Evolutionary conservation across 768 basidiomycete species (phyloP).

Genomic region (Solioccasus polychromus): DNA sequence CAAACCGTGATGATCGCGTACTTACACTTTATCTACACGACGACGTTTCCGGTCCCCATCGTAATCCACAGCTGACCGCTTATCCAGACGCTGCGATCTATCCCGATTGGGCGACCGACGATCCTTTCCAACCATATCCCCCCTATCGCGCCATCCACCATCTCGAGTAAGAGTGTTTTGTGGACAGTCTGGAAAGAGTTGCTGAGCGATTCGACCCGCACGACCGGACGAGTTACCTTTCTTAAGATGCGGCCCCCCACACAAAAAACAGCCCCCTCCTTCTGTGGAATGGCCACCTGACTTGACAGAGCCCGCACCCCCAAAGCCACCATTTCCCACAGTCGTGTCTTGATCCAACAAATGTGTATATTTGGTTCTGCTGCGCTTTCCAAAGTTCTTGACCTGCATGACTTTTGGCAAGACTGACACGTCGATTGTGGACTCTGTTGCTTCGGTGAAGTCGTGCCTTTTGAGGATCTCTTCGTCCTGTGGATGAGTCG

Average conservation of each 20-base stretch:
- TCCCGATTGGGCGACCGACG: conserved; percentile 24
- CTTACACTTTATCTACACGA: conserved; percentile 47
- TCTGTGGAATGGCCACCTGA: conserved; percentile 54
- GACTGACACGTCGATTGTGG: conserved; percentile 81
- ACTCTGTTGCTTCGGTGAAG: conserved; percentile 86
- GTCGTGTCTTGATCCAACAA: conserved; percentile 94
- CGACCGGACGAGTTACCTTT: conserved; percentile 53
- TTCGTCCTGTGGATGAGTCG: conserved; percentile 58
- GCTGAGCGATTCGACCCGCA: conserved; percentile 6
- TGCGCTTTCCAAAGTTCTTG: conserved; percentile 88
- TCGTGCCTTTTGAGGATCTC: conserved; percentile 83
- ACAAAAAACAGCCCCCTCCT: conserved; percentile 81
- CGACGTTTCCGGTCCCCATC: conserved; percentile 47
- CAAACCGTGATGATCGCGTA: no score
- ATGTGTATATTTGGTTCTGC: conserved; percentile 95
- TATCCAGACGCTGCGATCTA: conserved; percentile 22
- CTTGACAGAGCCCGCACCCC: conserved; percentile 52
- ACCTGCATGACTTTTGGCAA: conserved; percentile 98
- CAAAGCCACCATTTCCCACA: conserved; percentile 56
- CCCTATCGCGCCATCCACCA: conserved; percentile 39
- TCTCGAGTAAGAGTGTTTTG: conserved; percentile 41
- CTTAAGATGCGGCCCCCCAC: conserved; percentile 92
- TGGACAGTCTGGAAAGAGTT: conserved; percentile 43
- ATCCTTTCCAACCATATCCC: conserved; percentile 19
- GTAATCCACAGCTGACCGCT: conserved; percentile 25